Base-by-base conservation (phyloP, 2,329 filamentous ascomycete genomes). In the Colletotrichum tropicale region DNA sequence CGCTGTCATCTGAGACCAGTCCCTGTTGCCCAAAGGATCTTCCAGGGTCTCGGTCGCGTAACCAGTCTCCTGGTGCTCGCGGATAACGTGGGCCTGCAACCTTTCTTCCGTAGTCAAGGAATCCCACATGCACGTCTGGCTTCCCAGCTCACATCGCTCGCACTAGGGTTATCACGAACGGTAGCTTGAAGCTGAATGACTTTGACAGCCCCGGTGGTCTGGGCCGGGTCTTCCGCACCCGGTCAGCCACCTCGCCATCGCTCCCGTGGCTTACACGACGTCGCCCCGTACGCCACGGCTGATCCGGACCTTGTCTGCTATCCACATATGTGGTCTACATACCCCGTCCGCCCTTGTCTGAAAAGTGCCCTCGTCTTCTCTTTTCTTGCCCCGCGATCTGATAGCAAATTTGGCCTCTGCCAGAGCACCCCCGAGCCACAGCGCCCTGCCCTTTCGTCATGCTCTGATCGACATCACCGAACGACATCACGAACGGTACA, bases 181-280 rank as follows among this genome's bases (percentile, higher is more conserved):
- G 4, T 43, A 28, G 10, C 26, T 30, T 18, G 21, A 28, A 38
- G 5, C 18, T 58, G 34, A 7, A 16, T 12, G 34, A 32, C 32
- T 66, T 62, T 64, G 32, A 64, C 30, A 24, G 26, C 18, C 15
- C 9, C 48, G 58, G 34, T 15, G 70, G 73, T 48, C 73, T 75
- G 70, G 68, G 48, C 73, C 56, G 10, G 43, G 9, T 69, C 61
- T 30, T 68, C 74, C 70, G 74, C 64, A 76, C 58, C 34, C 74
- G 74, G 65, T 21, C 21, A 73, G 69, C 58, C 48, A 69, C 34
- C 48, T 68, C 28, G 64, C 74, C 70, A 64, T 68, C 34, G 71
- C 34, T 48, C 13, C 74, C 18, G 74, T 73, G 70, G 74, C 74
- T 69, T 76, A 65, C 48, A 69, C 70, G 48, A 69, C 58, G 36